Evolutionary conservation across 768 basidiomycete genomes (phyloP).

Genomic region (Russula earlei): DNA sequence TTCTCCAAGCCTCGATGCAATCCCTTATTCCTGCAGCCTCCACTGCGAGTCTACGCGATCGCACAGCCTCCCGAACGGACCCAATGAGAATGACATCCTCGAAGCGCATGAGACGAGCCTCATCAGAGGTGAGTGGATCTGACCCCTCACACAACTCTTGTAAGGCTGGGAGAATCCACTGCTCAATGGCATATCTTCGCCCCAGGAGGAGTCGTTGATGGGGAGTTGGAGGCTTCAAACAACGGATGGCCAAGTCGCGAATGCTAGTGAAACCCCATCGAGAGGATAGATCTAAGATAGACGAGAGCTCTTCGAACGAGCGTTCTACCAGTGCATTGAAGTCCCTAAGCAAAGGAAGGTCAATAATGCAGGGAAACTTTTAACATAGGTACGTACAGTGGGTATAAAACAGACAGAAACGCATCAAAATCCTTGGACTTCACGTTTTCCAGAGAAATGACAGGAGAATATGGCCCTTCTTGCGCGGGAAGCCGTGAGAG

Average conservation of each 20-base stretch:
- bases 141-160: conserved; percentile 5
- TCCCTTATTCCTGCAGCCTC: neutral
- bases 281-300: conserved; percentile 12
- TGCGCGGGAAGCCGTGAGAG: neutral
- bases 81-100: conserved; percentile 11
- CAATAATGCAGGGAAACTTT: neutral
- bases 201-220: conserved; percentile 1
- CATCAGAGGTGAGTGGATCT: conserved; percentile 4
- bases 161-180: conserved; percentile 10
- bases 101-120: conserved; percentile 7
- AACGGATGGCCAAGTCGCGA: conserved; percentile 6
- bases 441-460: conserved; percentile 5
- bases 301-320: conserved; percentile 8
- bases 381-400: neutral
- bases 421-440: conserved; percentile 12
- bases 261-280: conserved; percentile 15
- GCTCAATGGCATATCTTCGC: neutral
- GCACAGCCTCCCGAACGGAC: conserved; percentile 8
- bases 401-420: conserved; percentile 15
- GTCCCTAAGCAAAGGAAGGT: neutral
- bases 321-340: conserved; percentile 4
- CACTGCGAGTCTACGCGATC: neutral
- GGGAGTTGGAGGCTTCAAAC: conserved; percentile 4
- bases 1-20: neutral
- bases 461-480: neutral